These are phyloP conservation scores for Pichia sp. DNA, from an alignment of 1,139 yeast genomes.

Conservation along the genomic window DNA sequence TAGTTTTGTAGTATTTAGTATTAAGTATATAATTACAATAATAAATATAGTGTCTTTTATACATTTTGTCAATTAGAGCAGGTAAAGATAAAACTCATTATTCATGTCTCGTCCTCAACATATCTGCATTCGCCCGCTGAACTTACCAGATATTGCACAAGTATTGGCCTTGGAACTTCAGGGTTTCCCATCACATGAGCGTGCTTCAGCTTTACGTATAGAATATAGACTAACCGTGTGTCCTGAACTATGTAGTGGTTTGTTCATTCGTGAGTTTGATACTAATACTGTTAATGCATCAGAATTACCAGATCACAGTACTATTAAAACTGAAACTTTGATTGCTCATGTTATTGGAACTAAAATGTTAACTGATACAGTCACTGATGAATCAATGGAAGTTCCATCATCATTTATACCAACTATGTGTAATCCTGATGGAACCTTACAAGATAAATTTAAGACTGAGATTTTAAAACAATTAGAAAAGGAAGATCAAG, in stretches of 20 bases:
- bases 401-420: conserved; percentile 35
- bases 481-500: conserved; percentile 26
- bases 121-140: conserved; percentile 77
- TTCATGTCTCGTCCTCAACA: conserved; percentile 41
- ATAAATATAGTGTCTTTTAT: too few species aligned
- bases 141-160: conserved; percentile 59
- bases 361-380: conserved; percentile 47
- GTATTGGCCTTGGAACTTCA: conserved; percentile 55
- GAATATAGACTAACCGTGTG: conserved; percentile 69
- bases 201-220: conserved; percentile 59
- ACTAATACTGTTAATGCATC: conserved; percentile 22
- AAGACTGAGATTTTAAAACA: conserved; percentile 20
- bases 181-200: conserved; percentile 65
- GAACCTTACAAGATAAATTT: conserved; percentile 25
- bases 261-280: conserved; percentile 66
- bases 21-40: too few species aligned
- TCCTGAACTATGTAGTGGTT: conserved; percentile 87
- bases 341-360: conserved; percentile 86
- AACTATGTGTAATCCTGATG: conserved; percentile 8
- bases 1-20: too few species aligned
- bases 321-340: conserved; percentile 55
- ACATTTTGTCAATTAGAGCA: too few species aligned
- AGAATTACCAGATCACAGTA: conserved; percentile 42
- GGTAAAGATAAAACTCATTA: conserved; percentile 1
- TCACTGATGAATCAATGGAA: conserved; percentile 66